phyloP scores from a whole-genome alignment of 164 flowering plant genomes.

The Akebia trifoliata region DNA sequence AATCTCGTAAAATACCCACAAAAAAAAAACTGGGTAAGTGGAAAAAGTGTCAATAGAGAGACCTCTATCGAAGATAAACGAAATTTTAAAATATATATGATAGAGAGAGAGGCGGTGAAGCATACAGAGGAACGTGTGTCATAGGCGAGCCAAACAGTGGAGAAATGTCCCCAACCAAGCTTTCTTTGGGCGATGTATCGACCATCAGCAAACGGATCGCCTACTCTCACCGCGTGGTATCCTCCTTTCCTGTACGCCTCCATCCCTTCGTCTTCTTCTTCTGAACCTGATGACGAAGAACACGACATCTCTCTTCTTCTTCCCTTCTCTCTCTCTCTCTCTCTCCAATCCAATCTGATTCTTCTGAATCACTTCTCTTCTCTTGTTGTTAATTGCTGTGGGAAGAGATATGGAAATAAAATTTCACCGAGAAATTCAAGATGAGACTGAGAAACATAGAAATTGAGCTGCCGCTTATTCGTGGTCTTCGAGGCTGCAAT shows the following conservation, averaged over 20 bases:
- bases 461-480: no score
- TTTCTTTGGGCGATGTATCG: constrained; percentile 87
- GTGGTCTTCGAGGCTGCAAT: no score
- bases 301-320: constrained; percentile 44
- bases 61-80: background rate
- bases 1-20: background rate
- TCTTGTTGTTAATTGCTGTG: background rate
- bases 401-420: background rate
- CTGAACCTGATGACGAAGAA: constrained; percentile 75
- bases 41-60: no score
- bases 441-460: no score
- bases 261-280: constrained; percentile 75
- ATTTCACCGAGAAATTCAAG: background rate
- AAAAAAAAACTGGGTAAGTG: no score
- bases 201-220: constrained; percentile 75
- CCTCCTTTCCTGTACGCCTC: constrained; percentile 94
- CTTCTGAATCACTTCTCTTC: background rate
- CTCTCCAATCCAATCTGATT: background rate
- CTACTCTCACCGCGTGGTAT: constrained; percentile 80
- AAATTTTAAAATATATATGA: background rate
- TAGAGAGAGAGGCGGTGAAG: background rate
- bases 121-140: constrained; percentile 67
- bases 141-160: constrained; percentile 97
- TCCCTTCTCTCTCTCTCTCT: constrained; percentile 2
- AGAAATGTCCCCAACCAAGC: constrained; percentile 98